Evolutionary conservation across 2,329 filamentous ascomycete genomes (phyloP).

Genomic region (Tetracladium maxilliforme): DNA sequence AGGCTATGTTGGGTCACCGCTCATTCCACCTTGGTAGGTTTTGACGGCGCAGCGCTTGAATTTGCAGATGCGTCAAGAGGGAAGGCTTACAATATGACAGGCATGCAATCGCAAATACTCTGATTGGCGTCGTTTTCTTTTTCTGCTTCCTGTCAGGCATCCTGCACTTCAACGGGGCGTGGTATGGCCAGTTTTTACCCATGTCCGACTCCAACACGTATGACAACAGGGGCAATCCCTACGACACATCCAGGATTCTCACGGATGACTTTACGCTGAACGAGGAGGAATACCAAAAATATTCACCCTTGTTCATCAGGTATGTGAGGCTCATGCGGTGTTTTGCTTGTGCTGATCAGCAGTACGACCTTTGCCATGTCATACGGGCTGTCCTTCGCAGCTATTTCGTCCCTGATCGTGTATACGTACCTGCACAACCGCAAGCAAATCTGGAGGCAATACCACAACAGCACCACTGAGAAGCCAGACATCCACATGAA

Average conservation of each 20-base stretch:
- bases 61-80: too few relatives aligned
- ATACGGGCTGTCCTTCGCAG: constrained; percentile 53
- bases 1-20: constrained; percentile 7
- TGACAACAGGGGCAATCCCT: constrained; percentile 45
- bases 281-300: constrained; percentile 41
- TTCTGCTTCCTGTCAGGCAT: constrained; percentile 29
- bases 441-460: constrained; percentile 9
- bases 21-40: constrained; percentile 15
- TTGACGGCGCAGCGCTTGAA: too few relatives aligned
- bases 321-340: too few relatives aligned
- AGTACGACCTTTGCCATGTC: constrained; percentile 37
- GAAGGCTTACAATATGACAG: too few relatives aligned
- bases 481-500: constrained; percentile 17
- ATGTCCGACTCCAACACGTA: constrained; percentile 45
- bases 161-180: constrained; percentile 39
- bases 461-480: constrained; percentile 11
- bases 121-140: constrained; percentile 36
- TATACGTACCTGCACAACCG: constrained; percentile 6
- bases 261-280: constrained; percentile 40
- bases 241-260: constrained; percentile 47
- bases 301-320: constrained; percentile 55
- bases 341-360: too few relatives aligned
- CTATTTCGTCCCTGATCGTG: constrained; percentile 29
- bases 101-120: constrained; percentile 40
- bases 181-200: constrained; percentile 43